These are phyloP conservation scores for Epichloe bromicola DNA, from an alignment of 2,329 filamentous ascomycete genomes.

Conservation along the genomic window DNA sequence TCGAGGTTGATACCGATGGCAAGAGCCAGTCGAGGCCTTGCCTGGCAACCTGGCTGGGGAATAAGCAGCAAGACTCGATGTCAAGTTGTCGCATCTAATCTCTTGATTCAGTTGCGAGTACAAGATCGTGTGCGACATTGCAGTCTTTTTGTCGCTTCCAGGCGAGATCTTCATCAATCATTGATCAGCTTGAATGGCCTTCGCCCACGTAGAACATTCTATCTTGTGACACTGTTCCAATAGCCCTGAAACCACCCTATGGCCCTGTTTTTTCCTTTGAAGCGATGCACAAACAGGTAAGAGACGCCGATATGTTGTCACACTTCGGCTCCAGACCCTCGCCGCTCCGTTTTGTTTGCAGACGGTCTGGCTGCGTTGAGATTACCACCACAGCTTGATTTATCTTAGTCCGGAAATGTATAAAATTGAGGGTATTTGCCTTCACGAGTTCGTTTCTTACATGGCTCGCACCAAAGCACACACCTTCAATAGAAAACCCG, in stretches of 20 bases:
- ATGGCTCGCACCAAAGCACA: not conserved
- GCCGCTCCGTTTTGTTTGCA: not conserved
- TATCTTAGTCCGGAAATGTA: not conserved
- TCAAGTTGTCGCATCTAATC: not conserved
- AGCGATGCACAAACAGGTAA: not conserved
- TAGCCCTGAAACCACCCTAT: not conserved
- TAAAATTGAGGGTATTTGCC: not conserved
- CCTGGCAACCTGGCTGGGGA: not conserved
- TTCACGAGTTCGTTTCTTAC: not conserved
- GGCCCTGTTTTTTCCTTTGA: not conserved
- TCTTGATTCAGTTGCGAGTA: not conserved
- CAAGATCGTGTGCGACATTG: not conserved
- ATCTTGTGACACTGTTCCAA: not conserved
- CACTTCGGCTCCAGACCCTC: not conserved
- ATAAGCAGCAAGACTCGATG: not conserved
- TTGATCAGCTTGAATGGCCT: not conserved
- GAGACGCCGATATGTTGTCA: not conserved
- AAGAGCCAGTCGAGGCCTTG: not conserved
- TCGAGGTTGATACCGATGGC: not conserved
- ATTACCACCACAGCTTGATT: not conserved
- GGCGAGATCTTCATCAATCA: constrained; percentile 1
- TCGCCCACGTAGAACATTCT: not conserved
- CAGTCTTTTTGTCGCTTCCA: not conserved
- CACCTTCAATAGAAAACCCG: not conserved
- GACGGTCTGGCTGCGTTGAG: not conserved